Percentiles rank a stretch among this genome's conserved stretches.
Conservation (phyloP, 1,139 yeast genomes). For the Taphrina deformans region DNA sequence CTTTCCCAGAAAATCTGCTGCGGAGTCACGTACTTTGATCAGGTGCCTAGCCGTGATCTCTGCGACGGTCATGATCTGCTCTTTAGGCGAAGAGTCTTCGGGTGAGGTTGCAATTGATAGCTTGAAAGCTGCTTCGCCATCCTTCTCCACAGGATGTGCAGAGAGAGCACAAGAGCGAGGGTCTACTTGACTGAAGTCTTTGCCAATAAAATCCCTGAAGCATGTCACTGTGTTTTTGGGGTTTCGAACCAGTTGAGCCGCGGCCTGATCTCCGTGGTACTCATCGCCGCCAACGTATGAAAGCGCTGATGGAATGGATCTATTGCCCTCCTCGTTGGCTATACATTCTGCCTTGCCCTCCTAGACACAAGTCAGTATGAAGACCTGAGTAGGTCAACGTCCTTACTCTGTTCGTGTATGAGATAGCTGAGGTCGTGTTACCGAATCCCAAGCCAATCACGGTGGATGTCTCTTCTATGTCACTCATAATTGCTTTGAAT, state of each 20-base stretch:
- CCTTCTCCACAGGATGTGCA: constrained; percentile 70
- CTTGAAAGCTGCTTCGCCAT: constrained; percentile 71
- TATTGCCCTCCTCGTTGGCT: constrained; percentile 99
- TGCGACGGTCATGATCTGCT: constrained; percentile 59
- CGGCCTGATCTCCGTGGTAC: constrained; percentile 96
- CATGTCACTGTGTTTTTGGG: constrained; percentile 81
- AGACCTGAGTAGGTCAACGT: not conserved
- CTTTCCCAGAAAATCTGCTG: constrained; percentile 87
- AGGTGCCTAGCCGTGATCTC: constrained; percentile 85
- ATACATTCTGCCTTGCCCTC: constrained; percentile 95
- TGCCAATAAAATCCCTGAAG: constrained; percentile 91
- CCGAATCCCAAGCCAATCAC: constrained; percentile 96
- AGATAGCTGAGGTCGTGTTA: constrained; percentile 92
- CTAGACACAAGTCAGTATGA: constrained; percentile 41
- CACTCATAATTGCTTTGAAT: constrained; percentile 1
- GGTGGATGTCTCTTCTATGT: constrained; percentile 45
- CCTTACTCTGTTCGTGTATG: constrained; percentile 60
- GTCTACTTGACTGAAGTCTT: constrained; percentile 64
- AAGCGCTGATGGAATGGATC: constrained; percentile 89
- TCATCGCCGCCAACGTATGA: constrained; percentile 93
- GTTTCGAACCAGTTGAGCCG: constrained; percentile 88
- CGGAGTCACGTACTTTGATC: constrained; percentile 77
- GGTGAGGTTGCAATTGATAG: constrained; percentile 47
- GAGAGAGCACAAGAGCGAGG: constrained; percentile 60
- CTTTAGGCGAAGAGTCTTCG: constrained; percentile 50